Percentiles rank a stretch among this genome's conserved stretches.
Evolutionary conservation across 2,329 filamentous ascomycete genomes (phyloP).

Genomic region (Fusarium papillatum): DNA sequence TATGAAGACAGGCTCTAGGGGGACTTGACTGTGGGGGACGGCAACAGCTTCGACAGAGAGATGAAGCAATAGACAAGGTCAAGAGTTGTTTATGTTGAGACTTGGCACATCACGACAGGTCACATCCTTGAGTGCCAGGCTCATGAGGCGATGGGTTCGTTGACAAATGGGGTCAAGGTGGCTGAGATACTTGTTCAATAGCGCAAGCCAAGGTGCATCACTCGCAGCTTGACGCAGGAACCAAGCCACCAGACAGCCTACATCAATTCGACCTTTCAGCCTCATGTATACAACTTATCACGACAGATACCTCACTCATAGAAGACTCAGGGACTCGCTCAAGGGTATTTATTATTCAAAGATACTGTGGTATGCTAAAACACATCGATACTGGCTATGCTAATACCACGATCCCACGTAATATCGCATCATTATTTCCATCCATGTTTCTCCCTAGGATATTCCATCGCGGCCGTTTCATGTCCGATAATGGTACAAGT

Average conservation of each 20-base stretch:
- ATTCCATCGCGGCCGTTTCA: neutral
- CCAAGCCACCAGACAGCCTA: neutral
- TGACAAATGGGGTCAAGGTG: neutral
- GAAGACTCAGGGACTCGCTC: neutral
- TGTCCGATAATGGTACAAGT: neutral
- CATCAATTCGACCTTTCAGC: neutral
- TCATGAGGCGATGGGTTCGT: neutral
- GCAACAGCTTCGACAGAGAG: neutral
- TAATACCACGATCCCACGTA: neutral
- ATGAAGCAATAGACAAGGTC: neutral
- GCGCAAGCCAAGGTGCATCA: neutral
- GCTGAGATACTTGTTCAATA: neutral
- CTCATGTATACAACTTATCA: neutral
- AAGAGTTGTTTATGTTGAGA: neutral
- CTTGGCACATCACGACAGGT: neutral
- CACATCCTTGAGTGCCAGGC: neutral
- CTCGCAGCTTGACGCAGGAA: neutral
- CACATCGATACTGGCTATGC: neutral
- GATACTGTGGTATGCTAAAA: neutral
- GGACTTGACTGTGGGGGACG: too few species aligned
- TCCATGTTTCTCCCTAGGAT: neutral
- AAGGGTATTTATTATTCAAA: conserved; percentile 25
- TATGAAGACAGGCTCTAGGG: neutral
- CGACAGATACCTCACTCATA: neutral
- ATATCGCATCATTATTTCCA: conserved; percentile 23